phyloP scores from a whole-genome alignment of 306 rosid genomes.

The Prunus fruticosa region DNA sequence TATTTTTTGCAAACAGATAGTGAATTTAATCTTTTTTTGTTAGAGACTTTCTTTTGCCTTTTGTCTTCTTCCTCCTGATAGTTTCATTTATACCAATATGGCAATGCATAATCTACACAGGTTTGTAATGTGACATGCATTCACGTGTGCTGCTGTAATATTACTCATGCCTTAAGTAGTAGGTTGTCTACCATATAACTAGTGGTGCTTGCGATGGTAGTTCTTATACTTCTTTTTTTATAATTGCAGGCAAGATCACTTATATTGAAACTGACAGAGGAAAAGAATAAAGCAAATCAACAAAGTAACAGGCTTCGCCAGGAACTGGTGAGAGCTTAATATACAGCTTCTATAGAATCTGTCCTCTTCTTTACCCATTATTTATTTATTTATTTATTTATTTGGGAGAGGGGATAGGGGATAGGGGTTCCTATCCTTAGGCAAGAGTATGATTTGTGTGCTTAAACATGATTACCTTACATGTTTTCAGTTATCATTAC shows the following conservation, averaged over 20 bases:
- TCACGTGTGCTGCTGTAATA: no score
- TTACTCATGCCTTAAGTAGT: neutral
- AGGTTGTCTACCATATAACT: neutral
- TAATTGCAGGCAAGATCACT: constrained; percentile 68
- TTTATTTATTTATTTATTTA: neutral
- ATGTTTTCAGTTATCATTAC: no score
- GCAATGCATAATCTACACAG: neutral
- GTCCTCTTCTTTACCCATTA: neutral
- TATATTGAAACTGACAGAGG: constrained; percentile 66
- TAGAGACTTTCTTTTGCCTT: neutral
- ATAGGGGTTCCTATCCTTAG: no score
- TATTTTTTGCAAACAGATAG: neutral
- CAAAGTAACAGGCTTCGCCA: constrained; percentile 71
- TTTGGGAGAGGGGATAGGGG: neutral
- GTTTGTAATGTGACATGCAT: neutral
- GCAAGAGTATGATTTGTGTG: no score
- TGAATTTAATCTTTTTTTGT: neutral
- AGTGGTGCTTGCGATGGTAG: neutral
- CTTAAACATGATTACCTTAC: no score
- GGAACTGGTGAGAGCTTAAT: constrained; percentile 68
- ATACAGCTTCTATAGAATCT: neutral
- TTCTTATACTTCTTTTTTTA: constrained; percentile 17
- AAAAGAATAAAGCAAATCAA: constrained; percentile 64
- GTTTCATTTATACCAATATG: neutral
- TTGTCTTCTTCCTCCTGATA: neutral